These are phyloP conservation scores for Nicotiana paniculata DNA, from an alignment of 257 asterid species.

Conservation along the genomic window DNA sequence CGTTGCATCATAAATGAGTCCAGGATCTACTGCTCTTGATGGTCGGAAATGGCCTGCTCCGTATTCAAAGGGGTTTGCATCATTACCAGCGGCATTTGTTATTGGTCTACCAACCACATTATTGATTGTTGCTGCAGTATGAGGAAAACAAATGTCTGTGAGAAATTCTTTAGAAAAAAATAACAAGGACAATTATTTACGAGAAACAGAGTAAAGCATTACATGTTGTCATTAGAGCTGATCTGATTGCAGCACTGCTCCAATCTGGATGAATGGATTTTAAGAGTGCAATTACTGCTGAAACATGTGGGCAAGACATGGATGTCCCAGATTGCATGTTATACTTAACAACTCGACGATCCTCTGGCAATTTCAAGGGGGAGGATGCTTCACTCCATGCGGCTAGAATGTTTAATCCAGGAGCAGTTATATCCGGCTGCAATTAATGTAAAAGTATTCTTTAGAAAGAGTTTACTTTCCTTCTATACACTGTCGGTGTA, in stretches of 20 bases:
- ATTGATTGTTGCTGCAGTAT: constrained; percentile 19
- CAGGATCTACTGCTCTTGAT: constrained; percentile 46
- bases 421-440: constrained; percentile 43
- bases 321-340: constrained; percentile 35
- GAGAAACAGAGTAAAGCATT: not conserved
- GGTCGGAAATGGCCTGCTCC: constrained; percentile 50
- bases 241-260: constrained; percentile 51
- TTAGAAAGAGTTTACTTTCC: not conserved
- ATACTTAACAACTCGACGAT: constrained; percentile 27
- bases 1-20: constrained; percentile 41
- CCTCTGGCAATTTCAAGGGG: constrained; percentile 15
- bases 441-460: not conserved
- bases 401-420: constrained; percentile 37
- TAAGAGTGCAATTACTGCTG: constrained; percentile 31
- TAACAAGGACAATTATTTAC: not conserved
- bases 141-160: not conserved
- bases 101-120: constrained; percentile 17
- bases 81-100: constrained; percentile 22
- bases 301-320: constrained; percentile 55
- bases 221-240: constrained; percentile 44
- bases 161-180: not conserved
- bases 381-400: constrained; percentile 38
- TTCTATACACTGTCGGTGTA: not conserved
- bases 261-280: constrained; percentile 49
- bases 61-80: constrained; percentile 32